Conservation (phyloP, 495 filamentous ascomycete genomes). For the Penicillium cinerascens region DNA sequence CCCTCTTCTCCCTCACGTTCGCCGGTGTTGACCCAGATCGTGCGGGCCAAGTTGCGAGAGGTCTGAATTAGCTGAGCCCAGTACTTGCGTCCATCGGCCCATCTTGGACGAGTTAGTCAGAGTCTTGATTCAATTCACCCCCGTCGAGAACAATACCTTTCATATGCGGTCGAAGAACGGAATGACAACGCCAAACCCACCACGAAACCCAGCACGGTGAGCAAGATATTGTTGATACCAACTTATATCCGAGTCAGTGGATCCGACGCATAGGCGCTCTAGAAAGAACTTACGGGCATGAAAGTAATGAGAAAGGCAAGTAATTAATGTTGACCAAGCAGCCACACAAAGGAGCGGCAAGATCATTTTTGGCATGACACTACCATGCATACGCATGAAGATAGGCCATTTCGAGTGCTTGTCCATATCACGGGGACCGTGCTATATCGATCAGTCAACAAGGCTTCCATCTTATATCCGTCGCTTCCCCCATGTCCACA, state of each 20-base stretch:
- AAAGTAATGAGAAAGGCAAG: constrained; percentile 54
- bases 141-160: constrained; percentile 45
- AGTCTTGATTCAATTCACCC: neutral
- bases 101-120: constrained; percentile 32
- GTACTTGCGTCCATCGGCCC: constrained; percentile 69
- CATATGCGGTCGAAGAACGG: constrained; percentile 81
- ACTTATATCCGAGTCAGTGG: constrained; percentile 22
- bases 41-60: constrained; percentile 69
- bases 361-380: constrained; percentile 77
- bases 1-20: constrained; percentile 60
- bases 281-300: constrained; percentile 40
- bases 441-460: constrained; percentile 26
- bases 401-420: constrained; percentile 79
- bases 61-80: constrained; percentile 72
- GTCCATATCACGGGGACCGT: constrained; percentile 63
- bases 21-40: constrained; percentile 72
- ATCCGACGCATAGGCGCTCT: neutral
- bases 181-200: constrained; percentile 81
- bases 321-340: constrained; percentile 67
- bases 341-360: constrained; percentile 65
- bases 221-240: constrained; percentile 63
- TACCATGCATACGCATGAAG: constrained; percentile 76
- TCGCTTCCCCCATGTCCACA: neutral
- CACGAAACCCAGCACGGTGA: constrained; percentile 87
- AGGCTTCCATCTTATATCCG: neutral